Evolutionary conservation across 2,329 filamentous ascomycete species (phyloP).

Genomic region (Claviceps monticola): DNA sequence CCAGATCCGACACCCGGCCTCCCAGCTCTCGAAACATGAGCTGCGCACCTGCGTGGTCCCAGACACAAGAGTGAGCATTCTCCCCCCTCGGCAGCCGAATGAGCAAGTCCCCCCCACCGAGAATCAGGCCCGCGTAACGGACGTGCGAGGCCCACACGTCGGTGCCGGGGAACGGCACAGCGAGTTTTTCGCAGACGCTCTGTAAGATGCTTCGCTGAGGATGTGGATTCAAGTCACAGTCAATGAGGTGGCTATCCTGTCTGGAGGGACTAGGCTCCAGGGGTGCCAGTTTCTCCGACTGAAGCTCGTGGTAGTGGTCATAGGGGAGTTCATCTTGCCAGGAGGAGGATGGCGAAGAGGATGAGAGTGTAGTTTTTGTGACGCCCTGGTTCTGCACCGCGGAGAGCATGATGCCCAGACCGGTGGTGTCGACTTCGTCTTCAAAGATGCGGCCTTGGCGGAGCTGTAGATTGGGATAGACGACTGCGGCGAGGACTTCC

Average conservation of each 20-base stretch:
- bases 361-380: constrained; percentile 13
- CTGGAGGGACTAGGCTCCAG: constrained; percentile 1
- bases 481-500: constrained; percentile 45
- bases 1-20: constrained; percentile 36
- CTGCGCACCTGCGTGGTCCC: constrained; percentile 47
- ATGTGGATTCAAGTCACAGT: constrained; percentile 18
- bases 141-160: constrained; percentile 27
- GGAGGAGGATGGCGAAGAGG: background rate
- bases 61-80: constrained; percentile 17
- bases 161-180: constrained; percentile 21
- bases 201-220: constrained; percentile 19
- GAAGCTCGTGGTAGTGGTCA: background rate
- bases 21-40: constrained; percentile 41
- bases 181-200: constrained; percentile 16
- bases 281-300: constrained; percentile 7
- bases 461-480: constrained; percentile 43
- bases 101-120: constrained; percentile 23
- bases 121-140: constrained; percentile 23
- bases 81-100: constrained; percentile 16
- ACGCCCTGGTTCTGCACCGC: constrained; percentile 20
- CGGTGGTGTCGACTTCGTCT: constrained; percentile 17
- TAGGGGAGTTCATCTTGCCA: constrained; percentile 7
- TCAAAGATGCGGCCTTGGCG: constrained; percentile 22
- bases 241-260: constrained; percentile 16
- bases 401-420: constrained; percentile 23